Base-by-base conservation (phyloP, 2,329 filamentous ascomycete species). In the Fusarium pilosicola region DNA sequence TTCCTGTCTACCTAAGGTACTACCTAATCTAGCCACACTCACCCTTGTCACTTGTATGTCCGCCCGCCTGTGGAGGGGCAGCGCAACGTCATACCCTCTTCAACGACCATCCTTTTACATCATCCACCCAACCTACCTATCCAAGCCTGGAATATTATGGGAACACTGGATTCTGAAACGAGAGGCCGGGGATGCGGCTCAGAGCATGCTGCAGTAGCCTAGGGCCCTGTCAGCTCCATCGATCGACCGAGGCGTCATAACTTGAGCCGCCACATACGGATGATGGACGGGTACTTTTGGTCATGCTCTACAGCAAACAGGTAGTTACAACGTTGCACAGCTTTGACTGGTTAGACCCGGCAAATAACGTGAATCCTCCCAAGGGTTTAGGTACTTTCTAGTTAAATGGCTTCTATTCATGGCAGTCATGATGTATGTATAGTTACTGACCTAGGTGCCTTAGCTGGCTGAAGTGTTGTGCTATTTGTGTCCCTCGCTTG, bases 231-330 rank as follows among this genome's bases (percentile, higher is more conserved):
- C 68, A 42, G 42, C 41, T 52, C 49, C 62, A 68, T 68, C 52
- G 51, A 71, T 71, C 58, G 67, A 59, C 67, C 51, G 44, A 46
- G 71, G 71, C 71, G 71, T 74, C 71, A 74, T 74, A 58, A 57
- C 30, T 57, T 39, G 66, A 61, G 57, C 66, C 56, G 70, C 71
- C 71, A 71, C 66, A 61, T 63, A 62, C 62, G 41, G 52, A 69
- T 56, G 51, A 48, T 58, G 42, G 42, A 22, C 45, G 32, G 45
- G 39, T 39, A 36, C 24, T 65, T 54, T 66, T 66, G 54, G 65
- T 46, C 39, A 59, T 66, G 28, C 32, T 49, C 28, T 34, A 46
- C 28, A 38, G 38, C 52, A 59, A 66, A 66, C 65, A 55, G 42
- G 46, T 59, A 46, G 44, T 28, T 28, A 32, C 49, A 34, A 18